phyloP scores from a whole-genome alignment of 2,329 filamentous ascomycete species.

The Verticillium isaacii region DNA sequence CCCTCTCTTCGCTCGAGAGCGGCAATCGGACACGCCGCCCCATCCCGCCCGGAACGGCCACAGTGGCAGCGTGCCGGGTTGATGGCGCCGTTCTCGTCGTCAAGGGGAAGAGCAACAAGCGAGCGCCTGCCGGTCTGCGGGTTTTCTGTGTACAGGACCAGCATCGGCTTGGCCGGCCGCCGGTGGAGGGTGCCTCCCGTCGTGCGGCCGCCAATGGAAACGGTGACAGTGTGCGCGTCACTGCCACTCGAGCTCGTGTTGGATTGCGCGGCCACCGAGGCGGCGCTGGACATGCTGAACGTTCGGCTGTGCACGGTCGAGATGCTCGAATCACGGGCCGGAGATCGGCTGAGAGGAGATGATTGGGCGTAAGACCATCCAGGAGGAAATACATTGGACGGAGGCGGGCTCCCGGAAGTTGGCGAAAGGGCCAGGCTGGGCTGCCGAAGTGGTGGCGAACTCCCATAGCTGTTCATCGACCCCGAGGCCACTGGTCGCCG shows the following conservation, averaged over 20 bases:
- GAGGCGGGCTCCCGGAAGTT: constrained; percentile 1
- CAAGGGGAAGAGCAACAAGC: constrained; percentile 25
- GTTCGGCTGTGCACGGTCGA: constrained; percentile 10
- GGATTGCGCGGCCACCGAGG: constrained; percentile 5
- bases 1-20: constrained; percentile 22
- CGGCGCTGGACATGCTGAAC: constrained; percentile 11
- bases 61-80: constrained; percentile 30
- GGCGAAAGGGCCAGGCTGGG: neutral
- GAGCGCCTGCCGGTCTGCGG: constrained; percentile 14
- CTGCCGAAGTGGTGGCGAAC: constrained; percentile 1
- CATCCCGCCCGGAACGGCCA: constrained; percentile 19
- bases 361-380: neutral
- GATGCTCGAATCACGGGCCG: constrained; percentile 5
- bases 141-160: constrained; percentile 26
- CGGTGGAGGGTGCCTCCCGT: constrained; percentile 22
- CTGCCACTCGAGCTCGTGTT: constrained; percentile 11
- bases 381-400: constrained; percentile 1
- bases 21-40: constrained; percentile 9
- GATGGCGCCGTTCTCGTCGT: constrained; percentile 22
- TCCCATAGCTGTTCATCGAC: neutral
- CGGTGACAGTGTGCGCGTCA: constrained; percentile 11
- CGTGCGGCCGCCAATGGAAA: constrained; percentile 15
- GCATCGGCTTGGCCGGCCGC: constrained; percentile 25
- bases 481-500: constrained; percentile 7
- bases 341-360: neutral